phyloP scores from a whole-genome alignment of 257 asterid genomes.

The Ligustrum vulgare region DNA sequence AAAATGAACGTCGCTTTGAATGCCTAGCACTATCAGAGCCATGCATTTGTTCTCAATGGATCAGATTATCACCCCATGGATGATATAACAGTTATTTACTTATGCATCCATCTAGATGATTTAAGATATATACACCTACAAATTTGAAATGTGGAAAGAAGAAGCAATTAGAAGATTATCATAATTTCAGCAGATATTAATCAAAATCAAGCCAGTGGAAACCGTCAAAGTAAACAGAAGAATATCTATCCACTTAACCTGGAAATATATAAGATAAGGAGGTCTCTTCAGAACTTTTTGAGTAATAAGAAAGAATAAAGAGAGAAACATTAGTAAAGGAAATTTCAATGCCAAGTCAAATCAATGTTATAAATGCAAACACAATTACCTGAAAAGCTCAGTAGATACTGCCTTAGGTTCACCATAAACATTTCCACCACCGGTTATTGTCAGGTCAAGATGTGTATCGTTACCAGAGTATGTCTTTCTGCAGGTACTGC shows the following conservation, averaged over 20 bases:
- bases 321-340: neutral
- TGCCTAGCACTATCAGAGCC: neutral
- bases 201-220: neutral
- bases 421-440: slow-evolving; percentile 64
- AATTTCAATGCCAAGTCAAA: neutral
- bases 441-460: slow-evolving; percentile 63
- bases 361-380: neutral
- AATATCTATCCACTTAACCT: neutral
- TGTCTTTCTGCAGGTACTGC: slow-evolving; percentile 61
- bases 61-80: neutral
- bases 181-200: neutral
- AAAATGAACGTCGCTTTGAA: neutral
- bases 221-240: neutral
- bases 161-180: neutral
- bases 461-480: slow-evolving; percentile 61
- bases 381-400: slow-evolving; percentile 67
- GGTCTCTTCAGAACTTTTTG: neutral
- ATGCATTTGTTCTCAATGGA: neutral
- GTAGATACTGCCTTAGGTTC: slow-evolving; percentile 69
- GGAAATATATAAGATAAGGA: neutral
- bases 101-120: neutral
- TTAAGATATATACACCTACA: neutral
- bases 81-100: neutral
- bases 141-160: neutral
- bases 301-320: slow-evolving; percentile 6